Percentiles rank a stretch among this genome's conserved stretches.
phyloP scores from a whole-genome alignment of 2,329 filamentous ascomycete species.

The Fusarium caatingaense region DNA sequence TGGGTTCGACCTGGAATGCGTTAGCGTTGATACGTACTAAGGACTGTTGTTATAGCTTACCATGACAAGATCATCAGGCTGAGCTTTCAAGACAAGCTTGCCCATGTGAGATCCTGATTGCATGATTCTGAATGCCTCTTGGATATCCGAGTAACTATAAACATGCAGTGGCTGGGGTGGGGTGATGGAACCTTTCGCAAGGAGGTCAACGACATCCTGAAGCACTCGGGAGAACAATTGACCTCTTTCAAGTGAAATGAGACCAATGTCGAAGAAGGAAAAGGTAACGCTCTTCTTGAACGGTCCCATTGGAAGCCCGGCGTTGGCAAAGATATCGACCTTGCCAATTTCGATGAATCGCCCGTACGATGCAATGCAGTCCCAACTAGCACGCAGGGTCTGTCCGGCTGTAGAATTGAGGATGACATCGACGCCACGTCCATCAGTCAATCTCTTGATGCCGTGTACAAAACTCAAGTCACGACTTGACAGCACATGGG shows the following conservation, averaged over 20 bases:
- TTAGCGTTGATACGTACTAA: not conserved
- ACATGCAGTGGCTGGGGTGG: constrained; percentile 3
- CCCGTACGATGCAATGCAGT: constrained; percentile 49
- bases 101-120: constrained; percentile 2
- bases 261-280: constrained; percentile 27
- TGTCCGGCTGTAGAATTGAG: constrained; percentile 50
- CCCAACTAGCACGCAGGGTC: constrained; percentile 46
- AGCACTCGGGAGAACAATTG: not conserved
- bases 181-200: not conserved
- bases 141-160: not conserved
- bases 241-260: constrained; percentile 3
- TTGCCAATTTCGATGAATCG: constrained; percentile 52
- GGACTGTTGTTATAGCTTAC: not conserved
- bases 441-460: constrained; percentile 30
- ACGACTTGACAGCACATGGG: constrained; percentile 46
- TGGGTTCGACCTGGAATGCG: constrained; percentile 30
- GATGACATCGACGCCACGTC: constrained; percentile 48
- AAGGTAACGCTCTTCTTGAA: constrained; percentile 44
- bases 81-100: not conserved
- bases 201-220: not conserved
- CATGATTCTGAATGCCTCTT: constrained; percentile 8
- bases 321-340: constrained; percentile 44
- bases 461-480: not conserved
- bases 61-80: not conserved
- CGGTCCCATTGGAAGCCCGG: constrained; percentile 46